These are phyloP conservation scores for Plenodomus lindquistii DNA, from an alignment of 2,329 filamentous ascomycete genomes.

Conservation along the genomic window DNA sequence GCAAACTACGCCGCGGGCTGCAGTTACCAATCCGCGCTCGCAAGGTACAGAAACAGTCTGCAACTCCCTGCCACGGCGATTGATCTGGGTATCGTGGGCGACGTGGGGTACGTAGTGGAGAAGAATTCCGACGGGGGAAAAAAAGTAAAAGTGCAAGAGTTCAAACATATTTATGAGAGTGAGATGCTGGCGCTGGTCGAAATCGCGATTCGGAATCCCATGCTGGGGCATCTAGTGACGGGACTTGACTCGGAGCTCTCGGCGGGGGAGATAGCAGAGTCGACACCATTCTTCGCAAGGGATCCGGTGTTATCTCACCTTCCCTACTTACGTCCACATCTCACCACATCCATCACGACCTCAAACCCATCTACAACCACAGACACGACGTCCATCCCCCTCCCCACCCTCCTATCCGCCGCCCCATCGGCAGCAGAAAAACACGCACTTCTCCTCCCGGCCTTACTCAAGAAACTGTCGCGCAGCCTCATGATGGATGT, in stretches of 20 bases:
- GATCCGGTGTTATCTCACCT: conserved; percentile 12
- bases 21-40: conserved; percentile 25
- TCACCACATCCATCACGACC: neutral
- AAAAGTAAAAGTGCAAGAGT: conserved; percentile 6
- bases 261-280: neutral
- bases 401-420: conserved; percentile 6
- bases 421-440: neutral
- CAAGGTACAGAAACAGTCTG: conserved; percentile 6
- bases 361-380: neutral
- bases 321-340: conserved; percentile 12
- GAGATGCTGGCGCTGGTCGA: conserved; percentile 16
- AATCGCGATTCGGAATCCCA: conserved; percentile 7
- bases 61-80: conserved; percentile 11
- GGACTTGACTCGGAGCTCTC: conserved; percentile 6
- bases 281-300: conserved; percentile 9
- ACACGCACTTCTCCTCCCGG: conserved; percentile 3
- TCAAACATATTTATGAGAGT: conserved; percentile 8
- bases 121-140: conserved; percentile 1
- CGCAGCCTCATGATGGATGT: conserved; percentile 17
- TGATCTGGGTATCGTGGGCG: conserved; percentile 20
- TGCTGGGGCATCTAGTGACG: conserved; percentile 7
- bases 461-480: conserved; percentile 15
- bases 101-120: conserved; percentile 20
- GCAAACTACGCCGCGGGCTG: conserved; percentile 31
- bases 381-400: neutral